Evolutionary conservation across 2,329 filamentous ascomycete genomes (phyloP).

Genomic region (Aspergillus sp.): DNA sequence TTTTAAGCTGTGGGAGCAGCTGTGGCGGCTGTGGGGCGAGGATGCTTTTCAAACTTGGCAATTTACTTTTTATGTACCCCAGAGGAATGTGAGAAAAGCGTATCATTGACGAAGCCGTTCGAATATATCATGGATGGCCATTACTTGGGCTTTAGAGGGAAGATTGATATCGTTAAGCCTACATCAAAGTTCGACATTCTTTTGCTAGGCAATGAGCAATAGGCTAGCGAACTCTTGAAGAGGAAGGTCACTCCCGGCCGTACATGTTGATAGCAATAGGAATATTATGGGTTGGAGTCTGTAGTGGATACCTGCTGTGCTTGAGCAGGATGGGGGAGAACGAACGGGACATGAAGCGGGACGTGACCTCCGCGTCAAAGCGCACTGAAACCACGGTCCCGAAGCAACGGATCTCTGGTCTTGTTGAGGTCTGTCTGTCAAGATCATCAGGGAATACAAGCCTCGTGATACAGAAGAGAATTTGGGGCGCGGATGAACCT

Average conservation of each 20-base stretch:
- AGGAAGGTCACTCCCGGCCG: neutral
- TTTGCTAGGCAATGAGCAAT: neutral
- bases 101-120: neutral
- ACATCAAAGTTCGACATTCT: too few relatives aligned
- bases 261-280: neutral
- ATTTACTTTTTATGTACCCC: neutral
- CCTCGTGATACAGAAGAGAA: neutral
- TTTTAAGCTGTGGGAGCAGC: slow-evolving; percentile 1
- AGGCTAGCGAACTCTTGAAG: neutral
- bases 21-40: neutral
- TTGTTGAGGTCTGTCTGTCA: neutral
- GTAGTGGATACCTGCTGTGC: neutral
- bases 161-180: too few relatives aligned
- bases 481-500: too few relatives aligned
- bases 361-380: neutral
- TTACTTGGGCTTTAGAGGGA: neutral
- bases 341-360: neutral
- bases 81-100: neutral
- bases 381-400: neutral
- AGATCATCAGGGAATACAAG: neutral
- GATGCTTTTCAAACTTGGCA: neutral
- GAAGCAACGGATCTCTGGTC: neutral
- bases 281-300: neutral
- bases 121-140: neutral
- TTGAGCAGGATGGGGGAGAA: neutral